Conservation (phyloP, 495 filamentous ascomycete genomes). For the Mycothermus thermophilus region DNA sequence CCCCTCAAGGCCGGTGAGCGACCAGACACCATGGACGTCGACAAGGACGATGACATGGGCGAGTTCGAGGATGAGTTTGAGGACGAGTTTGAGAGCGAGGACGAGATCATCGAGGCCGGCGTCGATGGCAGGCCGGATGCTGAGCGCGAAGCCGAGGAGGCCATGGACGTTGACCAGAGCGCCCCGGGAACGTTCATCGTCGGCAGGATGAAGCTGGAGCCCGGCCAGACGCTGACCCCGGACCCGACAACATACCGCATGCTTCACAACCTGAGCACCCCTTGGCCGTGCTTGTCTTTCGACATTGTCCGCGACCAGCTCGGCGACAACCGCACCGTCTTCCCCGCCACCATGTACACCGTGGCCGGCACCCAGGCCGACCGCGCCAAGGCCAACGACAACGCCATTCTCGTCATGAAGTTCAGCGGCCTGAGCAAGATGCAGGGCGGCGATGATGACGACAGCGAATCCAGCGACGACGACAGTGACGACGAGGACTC, state of each 20-base stretch:
- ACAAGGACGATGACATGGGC: slow-evolving; percentile 54
- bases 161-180: slow-evolving; percentile 74
- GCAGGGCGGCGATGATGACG: slow-evolving; percentile 48
- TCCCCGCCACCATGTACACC: slow-evolving; percentile 85
- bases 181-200: slow-evolving; percentile 71
- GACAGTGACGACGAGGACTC: slow-evolving; percentile 64
- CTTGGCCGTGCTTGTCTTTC: slow-evolving; percentile 94
- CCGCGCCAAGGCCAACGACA: slow-evolving; percentile 57
- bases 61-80: slow-evolving; percentile 95
- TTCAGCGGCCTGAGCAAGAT: slow-evolving; percentile 79
- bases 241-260: slow-evolving; percentile 89
- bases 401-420: slow-evolving; percentile 90
- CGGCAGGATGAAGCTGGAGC: slow-evolving; percentile 69
- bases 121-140: slow-evolving; percentile 84
- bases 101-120: slow-evolving; percentile 88
- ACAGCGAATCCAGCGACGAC: slow-evolving; percentile 53
- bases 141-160: slow-evolving; percentile 81
- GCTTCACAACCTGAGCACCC: slow-evolving; percentile 81
- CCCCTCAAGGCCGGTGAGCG: slow-evolving; percentile 59
- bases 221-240: slow-evolving; percentile 79
- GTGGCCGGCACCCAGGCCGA: slow-evolving; percentile 91
- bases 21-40: slow-evolving; percentile 39
- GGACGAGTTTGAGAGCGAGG: slow-evolving; percentile 93
- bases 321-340: slow-evolving; percentile 77
- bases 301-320: slow-evolving; percentile 81